phyloP scores from a whole-genome alignment of 306 rosid species.

The Dicorynia guianensis region DNA sequence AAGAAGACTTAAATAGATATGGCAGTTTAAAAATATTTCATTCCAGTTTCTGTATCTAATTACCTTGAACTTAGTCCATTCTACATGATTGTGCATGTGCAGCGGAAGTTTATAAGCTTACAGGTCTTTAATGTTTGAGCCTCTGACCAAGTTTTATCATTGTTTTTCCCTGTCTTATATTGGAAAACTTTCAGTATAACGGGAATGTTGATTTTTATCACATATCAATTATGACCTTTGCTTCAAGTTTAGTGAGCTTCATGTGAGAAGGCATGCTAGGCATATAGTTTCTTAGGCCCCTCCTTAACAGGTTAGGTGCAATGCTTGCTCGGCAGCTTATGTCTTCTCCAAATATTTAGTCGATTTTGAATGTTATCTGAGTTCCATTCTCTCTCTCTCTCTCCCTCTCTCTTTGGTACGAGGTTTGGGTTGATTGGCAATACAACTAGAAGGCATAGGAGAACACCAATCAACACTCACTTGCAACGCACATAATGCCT shows the following conservation, averaged over 20 bases:
- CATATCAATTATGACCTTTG: background rate
- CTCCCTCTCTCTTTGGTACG: background rate
- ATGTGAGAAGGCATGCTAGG: background rate
- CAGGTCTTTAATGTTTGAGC: background rate
- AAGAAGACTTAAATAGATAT: background rate
- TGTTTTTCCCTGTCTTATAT: background rate
- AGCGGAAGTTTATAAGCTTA: background rate
- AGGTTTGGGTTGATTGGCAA: background rate
- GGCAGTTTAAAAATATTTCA: too few relatives aligned
- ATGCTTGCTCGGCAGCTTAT: background rate
- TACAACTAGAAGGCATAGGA: background rate
- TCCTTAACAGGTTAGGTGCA: slow-evolving; percentile 13
- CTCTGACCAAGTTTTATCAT: background rate
- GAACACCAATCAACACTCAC: background rate
- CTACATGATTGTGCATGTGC: background rate
- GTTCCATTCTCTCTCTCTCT: background rate
- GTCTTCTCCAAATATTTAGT: background rate
- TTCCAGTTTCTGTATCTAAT: too few relatives aligned
- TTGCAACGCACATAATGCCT: background rate
- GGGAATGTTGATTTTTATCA: background rate
- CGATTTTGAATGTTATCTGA: background rate
- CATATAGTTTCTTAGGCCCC: background rate
- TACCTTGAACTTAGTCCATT: background rate
- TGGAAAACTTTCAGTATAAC: background rate
- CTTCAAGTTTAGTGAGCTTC: background rate